Base-by-base conservation (phyloP, 1,284 basidiomycete genomes). In the Cystobasidium sp. region DNA sequence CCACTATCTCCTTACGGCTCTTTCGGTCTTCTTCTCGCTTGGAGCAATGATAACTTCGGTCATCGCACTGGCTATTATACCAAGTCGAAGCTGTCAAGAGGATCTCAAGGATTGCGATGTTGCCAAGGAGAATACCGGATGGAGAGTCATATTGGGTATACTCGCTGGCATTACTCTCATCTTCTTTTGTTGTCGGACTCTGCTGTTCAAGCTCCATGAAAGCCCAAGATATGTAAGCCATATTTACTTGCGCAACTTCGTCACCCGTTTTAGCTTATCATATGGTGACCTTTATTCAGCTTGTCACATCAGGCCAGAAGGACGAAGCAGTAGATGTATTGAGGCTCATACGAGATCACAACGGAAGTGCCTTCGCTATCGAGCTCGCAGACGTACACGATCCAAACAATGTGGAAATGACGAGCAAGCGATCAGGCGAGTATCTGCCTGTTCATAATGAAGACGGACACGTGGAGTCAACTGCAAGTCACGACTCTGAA, bases 21-120 rank as follows among this genome's bases (percentile, higher is more conserved):
- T 98, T n/a, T 96, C 93, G 6, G 88, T 97, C 22, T 99, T 98
- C 85, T 97, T 97, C 85, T 94, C 93, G 3, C 84, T 96, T 59
- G 94, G 94, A 53, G 89, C 94, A 0, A 92, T 97, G 37, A 81
- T 96, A 7, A 86, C 92, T 1, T 92, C 94, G 0, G 81, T 92
- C 9, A 87, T 94, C 47, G 92, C 88, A 41, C 86, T 94, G 43
- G 74, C 90, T 41, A 86, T 94, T 62, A 87, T 97, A 44, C 94
- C 94, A 0, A 83, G 86, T 18, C 85, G 88, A 77, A 92, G 91
- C 0, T 97, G 94, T 81, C 83, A 85, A 0, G 82, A 84, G 24
- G 61, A 49, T 37, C 76, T 39, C 79, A 71, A 53, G 18, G 58
- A 49, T 80, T 93, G 92, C 81, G 88, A 91, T 80, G 86, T 90